Evolutionary conservation across 345 rosid genomes (phyloP).

Genomic region (Eucalyptus cladocalyx): DNA sequence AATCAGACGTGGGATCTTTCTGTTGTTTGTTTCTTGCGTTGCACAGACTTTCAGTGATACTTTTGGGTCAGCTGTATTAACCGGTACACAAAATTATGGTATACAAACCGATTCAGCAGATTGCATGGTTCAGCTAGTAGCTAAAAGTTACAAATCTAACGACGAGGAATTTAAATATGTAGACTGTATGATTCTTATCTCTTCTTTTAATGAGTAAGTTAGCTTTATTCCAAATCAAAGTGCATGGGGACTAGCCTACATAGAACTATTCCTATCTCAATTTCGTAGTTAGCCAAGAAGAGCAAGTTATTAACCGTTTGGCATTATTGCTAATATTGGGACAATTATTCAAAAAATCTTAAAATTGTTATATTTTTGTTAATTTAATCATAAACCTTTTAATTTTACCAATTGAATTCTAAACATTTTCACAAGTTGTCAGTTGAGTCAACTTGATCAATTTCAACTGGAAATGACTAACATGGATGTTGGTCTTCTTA

Average conservation of each 20-base stretch:
- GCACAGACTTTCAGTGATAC: not conserved
- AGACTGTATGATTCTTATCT: not conserved
- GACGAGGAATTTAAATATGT: not conserved
- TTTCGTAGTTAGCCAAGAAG: not conserved
- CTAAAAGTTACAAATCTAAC: not conserved
- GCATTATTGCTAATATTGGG: not conserved
- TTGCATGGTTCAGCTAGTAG: not conserved
- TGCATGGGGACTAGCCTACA: not conserved
- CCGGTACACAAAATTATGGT: not conserved
- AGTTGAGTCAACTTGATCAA: no score
- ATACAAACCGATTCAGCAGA: not conserved
- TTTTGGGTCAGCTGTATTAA: not conserved
- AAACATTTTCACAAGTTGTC: no score
- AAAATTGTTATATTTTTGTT: no score
- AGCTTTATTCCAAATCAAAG: not conserved
- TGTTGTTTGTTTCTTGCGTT: not conserved
- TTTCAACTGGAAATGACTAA: accelerated
- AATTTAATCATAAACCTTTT: no score
- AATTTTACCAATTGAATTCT: no score
- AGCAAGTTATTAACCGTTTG: not conserved
- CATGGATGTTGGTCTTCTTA: accelerated
- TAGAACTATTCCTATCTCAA: not conserved
- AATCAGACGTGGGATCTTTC: not conserved
- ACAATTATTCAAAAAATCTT: no score
- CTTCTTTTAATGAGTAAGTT: not conserved